Conservation (phyloP, 169 alveolate genomes). For the Cryptosporidium bovis region DNA sequence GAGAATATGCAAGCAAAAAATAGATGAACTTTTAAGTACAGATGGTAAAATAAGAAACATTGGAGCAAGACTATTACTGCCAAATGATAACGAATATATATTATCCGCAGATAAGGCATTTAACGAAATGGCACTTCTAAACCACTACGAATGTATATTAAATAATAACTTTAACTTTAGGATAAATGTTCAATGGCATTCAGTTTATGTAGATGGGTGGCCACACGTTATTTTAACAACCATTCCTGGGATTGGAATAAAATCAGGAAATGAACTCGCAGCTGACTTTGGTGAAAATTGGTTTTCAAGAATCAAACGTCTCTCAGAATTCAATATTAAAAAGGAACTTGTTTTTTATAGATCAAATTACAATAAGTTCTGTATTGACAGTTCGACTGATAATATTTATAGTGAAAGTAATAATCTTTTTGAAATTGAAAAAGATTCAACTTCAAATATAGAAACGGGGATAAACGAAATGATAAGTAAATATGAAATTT, state of each 20-base stretch:
- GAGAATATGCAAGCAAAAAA: not conserved
- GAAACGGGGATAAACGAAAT: conserved; percentile 5
- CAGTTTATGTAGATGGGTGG: conserved; percentile 88
- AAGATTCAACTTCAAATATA: not conserved
- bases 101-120: conserved; percentile 88
- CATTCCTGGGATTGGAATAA: conserved; percentile 83
- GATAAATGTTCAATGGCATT: conserved; percentile 91
- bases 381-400: not conserved
- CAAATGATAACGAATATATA: conserved; percentile 87
- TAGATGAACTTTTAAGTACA: conserved; percentile 8
- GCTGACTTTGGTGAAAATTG: conserved; percentile 92
- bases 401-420: not conserved
- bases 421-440: not conserved
- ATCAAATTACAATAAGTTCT: not conserved
- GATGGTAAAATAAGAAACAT: conserved; percentile 40
- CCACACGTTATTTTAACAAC: conserved; percentile 88
- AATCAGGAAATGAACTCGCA: conserved; percentile 90
- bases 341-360: conserved; percentile 80
- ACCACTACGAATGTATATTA: conserved; percentile 88
- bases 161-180: conserved; percentile 84
- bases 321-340: conserved; percentile 79
- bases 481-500: conserved; percentile 31
- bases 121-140: conserved; percentile 89
- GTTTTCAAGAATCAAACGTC: conserved; percentile 88
- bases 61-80: conserved; percentile 79